Conservation (phyloP, 169 alveolate species). For the Plasmodium knowlesi region DNA sequence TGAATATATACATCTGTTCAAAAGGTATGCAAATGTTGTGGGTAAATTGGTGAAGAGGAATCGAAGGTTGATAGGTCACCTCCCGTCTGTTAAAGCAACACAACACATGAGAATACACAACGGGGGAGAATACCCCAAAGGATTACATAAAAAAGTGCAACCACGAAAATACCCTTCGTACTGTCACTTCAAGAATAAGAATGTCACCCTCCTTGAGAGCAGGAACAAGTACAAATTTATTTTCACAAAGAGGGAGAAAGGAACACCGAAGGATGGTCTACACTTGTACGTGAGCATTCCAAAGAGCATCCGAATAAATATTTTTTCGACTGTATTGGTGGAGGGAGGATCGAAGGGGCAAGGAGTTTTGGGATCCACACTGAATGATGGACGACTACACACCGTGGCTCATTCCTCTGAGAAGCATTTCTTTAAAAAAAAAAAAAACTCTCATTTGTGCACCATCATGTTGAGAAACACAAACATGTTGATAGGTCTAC, state of each 20-base stretch:
- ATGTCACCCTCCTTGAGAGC: slow-evolving; percentile 12
- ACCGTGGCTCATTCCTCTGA: background rate
- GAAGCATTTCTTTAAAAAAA: background rate
- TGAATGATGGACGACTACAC: background rate
- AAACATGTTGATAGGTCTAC: background rate
- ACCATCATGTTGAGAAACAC: background rate
- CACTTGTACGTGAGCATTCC: slow-evolving; percentile 1
- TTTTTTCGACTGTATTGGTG: slow-evolving; percentile 8
- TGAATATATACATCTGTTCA: background rate
- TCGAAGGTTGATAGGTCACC: background rate
- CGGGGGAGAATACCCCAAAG: background rate
- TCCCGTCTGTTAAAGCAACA: background rate
- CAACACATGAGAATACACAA: background rate
- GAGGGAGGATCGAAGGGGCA: background rate
- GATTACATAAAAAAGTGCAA: background rate
- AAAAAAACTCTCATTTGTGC: slow-evolving; percentile 45
- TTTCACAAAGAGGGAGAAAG: background rate
- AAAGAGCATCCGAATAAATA: slow-evolving; percentile 7
- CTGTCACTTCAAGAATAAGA: slow-evolving; percentile 13
- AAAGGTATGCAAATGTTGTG: background rate
- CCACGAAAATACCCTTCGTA: background rate
- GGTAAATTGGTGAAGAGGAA: background rate
- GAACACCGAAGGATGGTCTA: background rate
- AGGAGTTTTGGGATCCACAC: background rate
- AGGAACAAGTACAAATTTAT: background rate